Conservation (phyloP, 2,329 filamentous ascomycete species). For the Botrytis cinerea region DNA sequence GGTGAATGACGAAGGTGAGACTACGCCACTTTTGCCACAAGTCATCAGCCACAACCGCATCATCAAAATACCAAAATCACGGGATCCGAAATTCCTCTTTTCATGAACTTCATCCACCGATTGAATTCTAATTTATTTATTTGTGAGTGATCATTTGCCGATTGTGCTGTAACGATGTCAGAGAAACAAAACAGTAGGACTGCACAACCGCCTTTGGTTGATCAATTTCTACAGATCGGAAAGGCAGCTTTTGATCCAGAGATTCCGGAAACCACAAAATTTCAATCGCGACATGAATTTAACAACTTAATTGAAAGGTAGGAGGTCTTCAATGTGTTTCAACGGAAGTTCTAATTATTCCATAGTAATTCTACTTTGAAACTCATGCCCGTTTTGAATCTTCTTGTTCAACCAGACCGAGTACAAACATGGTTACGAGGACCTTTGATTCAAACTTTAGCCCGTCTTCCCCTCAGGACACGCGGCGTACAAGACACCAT, state of each 20-base stretch:
- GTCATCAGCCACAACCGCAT: neutral
- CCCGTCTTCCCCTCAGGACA: conserved; percentile 59
- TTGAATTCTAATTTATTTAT: neutral
- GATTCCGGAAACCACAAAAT: conserved; percentile 28
- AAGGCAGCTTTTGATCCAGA: conserved; percentile 39
- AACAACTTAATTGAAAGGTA: conserved; percentile 34
- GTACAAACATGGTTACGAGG: conserved; percentile 61
- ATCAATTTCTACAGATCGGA: conserved; percentile 37
- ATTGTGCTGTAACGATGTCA: neutral
- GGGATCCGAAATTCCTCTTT: neutral
- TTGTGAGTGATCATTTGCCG: neutral
- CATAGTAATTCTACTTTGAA: conserved; percentile 51
- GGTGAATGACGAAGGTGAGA: neutral
- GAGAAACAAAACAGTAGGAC: conserved; percentile 11
- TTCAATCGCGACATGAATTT: neutral
- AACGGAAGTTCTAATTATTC: conserved; percentile 25
- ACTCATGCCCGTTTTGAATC: conserved; percentile 62
- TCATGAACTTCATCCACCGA: too few relatives aligned
- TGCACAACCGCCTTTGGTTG: conserved; percentile 35
- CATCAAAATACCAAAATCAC: neutral
- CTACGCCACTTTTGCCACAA: neutral
- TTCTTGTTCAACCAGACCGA: conserved; percentile 61
- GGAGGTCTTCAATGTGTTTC: neutral
- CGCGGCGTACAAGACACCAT: conserved; percentile 67
- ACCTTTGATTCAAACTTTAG: conserved; percentile 58